A percentile compares a stretch with the other conserved stretches of the same genome.
Evolutionary conservation across 1,284 basidiomycete species (phyloP).

Genomic region (Irpex sp.): DNA sequence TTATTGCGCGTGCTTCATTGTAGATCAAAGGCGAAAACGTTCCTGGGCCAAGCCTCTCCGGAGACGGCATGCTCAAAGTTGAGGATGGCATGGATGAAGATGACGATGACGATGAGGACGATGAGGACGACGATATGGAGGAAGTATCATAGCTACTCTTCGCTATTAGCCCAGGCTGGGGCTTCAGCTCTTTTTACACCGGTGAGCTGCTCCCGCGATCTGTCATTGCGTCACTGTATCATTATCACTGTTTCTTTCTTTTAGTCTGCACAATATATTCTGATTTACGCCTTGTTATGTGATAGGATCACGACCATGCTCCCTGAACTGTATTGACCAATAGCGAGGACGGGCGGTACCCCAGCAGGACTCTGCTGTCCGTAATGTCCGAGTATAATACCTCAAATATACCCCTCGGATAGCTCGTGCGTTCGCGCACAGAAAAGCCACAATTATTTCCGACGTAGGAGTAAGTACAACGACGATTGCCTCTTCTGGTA

Average conservation of each 20-base stretch:
- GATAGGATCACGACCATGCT: too few relatives aligned
- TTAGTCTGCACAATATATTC: not conserved
- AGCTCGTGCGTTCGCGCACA: too few relatives aligned
- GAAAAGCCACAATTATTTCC: too few relatives aligned
- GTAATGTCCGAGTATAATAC: too few relatives aligned
- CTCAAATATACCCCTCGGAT: too few relatives aligned
- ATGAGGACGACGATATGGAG: conserved; percentile 46
- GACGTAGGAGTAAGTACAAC: too few relatives aligned
- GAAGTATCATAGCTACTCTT: conserved; percentile 35
- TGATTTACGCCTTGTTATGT: too few relatives aligned
- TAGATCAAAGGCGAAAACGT: conserved; percentile 59
- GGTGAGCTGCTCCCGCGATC: not conserved
- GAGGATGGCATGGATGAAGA: conserved; percentile 35
- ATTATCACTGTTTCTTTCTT: not conserved
- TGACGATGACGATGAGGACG: conserved; percentile 39
- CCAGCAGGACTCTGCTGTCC: too few relatives aligned
- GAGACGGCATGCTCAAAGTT: conserved; percentile 33
- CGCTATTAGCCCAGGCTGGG: conserved; percentile 9
- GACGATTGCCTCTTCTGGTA: too few relatives aligned
- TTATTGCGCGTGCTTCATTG: conserved; percentile 2
- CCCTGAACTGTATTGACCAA: too few relatives aligned
- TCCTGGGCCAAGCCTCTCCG: conserved; percentile 32
- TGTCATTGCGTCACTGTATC: not conserved
- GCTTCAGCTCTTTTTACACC: not conserved
- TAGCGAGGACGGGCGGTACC: too few relatives aligned